Percentiles rank a stretch among this genome's conserved stretches.
Conservation (phyloP, 306 rosid genomes). For the Clitoria ternatea region DNA sequence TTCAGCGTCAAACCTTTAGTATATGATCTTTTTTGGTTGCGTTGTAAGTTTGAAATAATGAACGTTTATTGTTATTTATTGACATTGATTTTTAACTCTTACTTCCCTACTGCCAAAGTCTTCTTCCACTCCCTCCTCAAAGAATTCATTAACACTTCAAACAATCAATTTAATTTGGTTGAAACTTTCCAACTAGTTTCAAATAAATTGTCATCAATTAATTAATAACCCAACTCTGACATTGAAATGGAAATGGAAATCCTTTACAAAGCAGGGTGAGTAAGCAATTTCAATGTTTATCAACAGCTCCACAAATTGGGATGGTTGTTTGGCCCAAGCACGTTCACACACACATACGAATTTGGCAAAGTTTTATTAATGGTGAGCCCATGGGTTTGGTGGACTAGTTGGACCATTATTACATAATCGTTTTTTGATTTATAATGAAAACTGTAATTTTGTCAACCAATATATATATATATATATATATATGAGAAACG, state of each 20-base stretch:
- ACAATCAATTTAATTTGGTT: not conserved
- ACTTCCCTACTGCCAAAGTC: not conserved
- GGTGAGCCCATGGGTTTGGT: slow-evolving; percentile 27
- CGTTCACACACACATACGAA: not conserved
- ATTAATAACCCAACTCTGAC: not conserved
- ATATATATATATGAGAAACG: too few species aligned
- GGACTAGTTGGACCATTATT: slow-evolving; percentile 18
- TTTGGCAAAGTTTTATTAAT: not conserved
- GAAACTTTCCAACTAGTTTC: not conserved
- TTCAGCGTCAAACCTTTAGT: too few species aligned
- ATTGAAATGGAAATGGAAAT: not conserved
- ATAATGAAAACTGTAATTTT: too few species aligned
- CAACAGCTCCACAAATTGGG: not conserved
- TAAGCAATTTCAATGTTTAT: slow-evolving; percentile 7
- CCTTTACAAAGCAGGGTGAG: not conserved
- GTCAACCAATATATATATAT: too few species aligned
- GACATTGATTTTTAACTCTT: not conserved
- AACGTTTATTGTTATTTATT: not conserved
- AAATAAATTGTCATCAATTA: not conserved
- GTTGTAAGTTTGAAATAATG: not conserved
- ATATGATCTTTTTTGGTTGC: too few species aligned
- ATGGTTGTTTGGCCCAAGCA: slow-evolving; percentile 3
- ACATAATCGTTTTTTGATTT: too few species aligned
- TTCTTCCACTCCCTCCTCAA: not conserved
- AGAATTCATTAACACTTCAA: not conserved